A percentile compares a stretch with the other conserved stretches of the same genome.
These are phyloP conservation scores for Ceriops zippeliana DNA, from an alignment of 345 rosid genomes.

Conservation along the genomic window DNA sequence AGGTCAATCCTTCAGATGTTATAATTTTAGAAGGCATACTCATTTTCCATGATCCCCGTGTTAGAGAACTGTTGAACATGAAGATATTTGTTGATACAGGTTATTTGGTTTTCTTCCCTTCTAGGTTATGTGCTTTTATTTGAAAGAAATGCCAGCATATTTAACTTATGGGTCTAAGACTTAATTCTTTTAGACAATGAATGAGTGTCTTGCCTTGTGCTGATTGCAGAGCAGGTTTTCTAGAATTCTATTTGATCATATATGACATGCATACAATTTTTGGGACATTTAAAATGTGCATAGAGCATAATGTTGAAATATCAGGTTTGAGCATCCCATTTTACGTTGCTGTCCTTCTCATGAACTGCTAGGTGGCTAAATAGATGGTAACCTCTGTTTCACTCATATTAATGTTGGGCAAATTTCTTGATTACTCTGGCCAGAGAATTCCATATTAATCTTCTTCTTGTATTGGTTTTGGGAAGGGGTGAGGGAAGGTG, in stretches of 20 bases:
- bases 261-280: not conserved
- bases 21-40: constrained; percentile 96
- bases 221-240: not conserved
- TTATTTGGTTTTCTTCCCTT: constrained; percentile 25
- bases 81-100: constrained; percentile 99
- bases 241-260: not conserved
- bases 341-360: too few relatives aligned
- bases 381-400: too few relatives aligned
- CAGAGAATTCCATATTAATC: too few relatives aligned
- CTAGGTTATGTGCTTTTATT: not conserved
- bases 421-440: too few relatives aligned
- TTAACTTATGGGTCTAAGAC: not conserved
- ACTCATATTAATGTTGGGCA: too few relatives aligned
- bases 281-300: not conserved
- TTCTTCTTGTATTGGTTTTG: not conserved
- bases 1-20: constrained; percentile 96
- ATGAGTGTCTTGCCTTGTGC: not conserved
- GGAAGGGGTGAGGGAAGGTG: too few relatives aligned
- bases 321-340: too few relatives aligned
- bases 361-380: too few relatives aligned
- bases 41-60: constrained; percentile 79
- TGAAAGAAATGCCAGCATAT: not conserved
- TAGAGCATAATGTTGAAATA: too few relatives aligned
- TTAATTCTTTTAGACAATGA: not conserved
- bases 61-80: constrained; percentile 93